Base-by-base conservation (phyloP, 805 yeast genomes). In the Jamesozyma hellenica region DNA sequence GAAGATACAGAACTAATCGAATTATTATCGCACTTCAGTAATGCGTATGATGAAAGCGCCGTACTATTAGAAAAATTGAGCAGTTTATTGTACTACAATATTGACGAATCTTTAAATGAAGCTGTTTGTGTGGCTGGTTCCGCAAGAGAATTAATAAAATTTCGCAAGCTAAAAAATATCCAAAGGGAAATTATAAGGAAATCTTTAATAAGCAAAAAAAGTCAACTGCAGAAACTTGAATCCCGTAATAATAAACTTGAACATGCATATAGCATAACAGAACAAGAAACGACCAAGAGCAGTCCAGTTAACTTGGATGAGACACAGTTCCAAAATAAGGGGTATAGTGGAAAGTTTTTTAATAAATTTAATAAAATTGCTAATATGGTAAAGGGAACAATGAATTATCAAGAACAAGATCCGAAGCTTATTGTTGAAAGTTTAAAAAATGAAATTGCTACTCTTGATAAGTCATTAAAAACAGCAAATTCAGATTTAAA, bases 31-130 rank as follows among this genome's bases (percentile, higher is more conserved):
- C 49, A 55, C 34, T 32, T 52, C 10, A 57, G 63, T 41, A 51
- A 52, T 34, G 43, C 50, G 0, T 57, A 47, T 44, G 57, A 52
- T 28, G 59, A 54, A 28, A 41, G 51, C 10, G 39, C 58, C 1
- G 32, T 42, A 9, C 41, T 51, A 25, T 35, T 56, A 32, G 61
- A 57, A 38, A 45, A 45, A 9, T 34, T 57, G 2, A 62, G 55
- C 5, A 58, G 58, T 13, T 42, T 45, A 17, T 40, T 59, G 15
- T 57, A 59, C 38, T 59, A 57, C 44, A 57, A 58, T 36, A 48
- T 60, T 23, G 47, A 53, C 39, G 64, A 60, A 36, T 58, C 60
- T 7, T 45, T 60, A 15, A 51, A 54, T 43, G 64, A 60, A 28
- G 46, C 52, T 10, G 60, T 53, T 11, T 53, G 48, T 23, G 49